Percentiles rank a stretch among this genome's conserved stretches.
Conservation (phyloP, 2,329 filamentous ascomycete genomes). For the Ceratocystis destructans region DNA sequence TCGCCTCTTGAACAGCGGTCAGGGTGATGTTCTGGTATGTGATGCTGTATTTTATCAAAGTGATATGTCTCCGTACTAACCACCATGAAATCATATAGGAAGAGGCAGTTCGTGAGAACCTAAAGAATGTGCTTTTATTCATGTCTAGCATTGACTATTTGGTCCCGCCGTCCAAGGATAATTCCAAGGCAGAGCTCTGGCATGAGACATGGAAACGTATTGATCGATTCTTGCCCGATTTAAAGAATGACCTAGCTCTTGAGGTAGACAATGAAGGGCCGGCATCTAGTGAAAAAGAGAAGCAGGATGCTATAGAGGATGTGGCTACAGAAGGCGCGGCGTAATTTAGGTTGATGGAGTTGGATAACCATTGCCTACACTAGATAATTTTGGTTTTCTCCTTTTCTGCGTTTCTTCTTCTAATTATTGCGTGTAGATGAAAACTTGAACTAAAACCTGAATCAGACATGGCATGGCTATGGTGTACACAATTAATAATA, state of each 20-base stretch:
- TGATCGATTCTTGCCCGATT: constrained; percentile 49
- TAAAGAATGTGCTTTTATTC: constrained; percentile 92
- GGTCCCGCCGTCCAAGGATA: constrained; percentile 49
- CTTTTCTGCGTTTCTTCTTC: background rate
- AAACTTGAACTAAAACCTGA: background rate
- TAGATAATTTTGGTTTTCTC: background rate
- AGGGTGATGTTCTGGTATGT: constrained; percentile 74
- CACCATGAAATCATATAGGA: constrained; percentile 39
- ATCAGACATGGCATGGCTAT: background rate
- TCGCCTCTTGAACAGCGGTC: constrained; percentile 86
- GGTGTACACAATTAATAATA: background rate
- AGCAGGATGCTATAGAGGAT: background rate
- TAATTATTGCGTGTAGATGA: too few relatives aligned
- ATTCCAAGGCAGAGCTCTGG: constrained; percentile 43
- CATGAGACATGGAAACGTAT: constrained; percentile 52
- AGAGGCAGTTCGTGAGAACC: constrained; percentile 84
- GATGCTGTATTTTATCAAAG: background rate
- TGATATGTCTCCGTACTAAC: background rate
- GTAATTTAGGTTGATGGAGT: background rate
- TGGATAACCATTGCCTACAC: background rate
- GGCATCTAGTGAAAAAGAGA: background rate
- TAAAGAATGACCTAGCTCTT: constrained; percentile 42
- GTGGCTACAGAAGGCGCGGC: background rate
- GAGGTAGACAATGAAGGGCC: constrained; percentile 29
- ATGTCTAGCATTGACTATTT: constrained; percentile 85